These are phyloP conservation scores for Candida qinlingensis DNA, from an alignment of 805 yeast genomes.

Conservation along the genomic window DNA sequence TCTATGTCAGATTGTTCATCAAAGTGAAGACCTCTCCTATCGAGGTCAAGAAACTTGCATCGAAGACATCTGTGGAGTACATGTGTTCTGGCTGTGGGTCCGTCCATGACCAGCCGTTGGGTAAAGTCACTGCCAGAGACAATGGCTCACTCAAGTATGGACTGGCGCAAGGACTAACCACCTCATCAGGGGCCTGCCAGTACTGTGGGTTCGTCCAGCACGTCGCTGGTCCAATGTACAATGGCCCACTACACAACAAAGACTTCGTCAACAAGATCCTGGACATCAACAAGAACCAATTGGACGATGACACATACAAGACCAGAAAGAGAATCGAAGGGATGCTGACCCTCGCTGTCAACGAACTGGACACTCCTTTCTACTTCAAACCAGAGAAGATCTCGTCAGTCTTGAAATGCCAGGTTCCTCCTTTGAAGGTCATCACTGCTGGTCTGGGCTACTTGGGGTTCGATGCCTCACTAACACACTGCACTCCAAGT, in stretches of 20 bases:
- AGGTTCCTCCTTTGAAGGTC: slow-evolving; percentile 73
- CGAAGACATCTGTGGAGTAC: slow-evolving; percentile 71
- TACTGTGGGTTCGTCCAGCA: slow-evolving; percentile 69
- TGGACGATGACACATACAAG: slow-evolving; percentile 56
- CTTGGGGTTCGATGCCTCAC: slow-evolving; percentile 73
- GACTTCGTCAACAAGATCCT: slow-evolving; percentile 64
- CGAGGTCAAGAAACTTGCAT: slow-evolving; percentile 72
- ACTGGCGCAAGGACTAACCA: slow-evolving; percentile 52
- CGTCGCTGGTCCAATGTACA: slow-evolving; percentile 97
- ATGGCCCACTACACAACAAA: slow-evolving; percentile 65
- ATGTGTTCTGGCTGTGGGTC: slow-evolving; percentile 88
- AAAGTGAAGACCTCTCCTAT: slow-evolving; percentile 74
- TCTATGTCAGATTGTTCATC: slow-evolving; percentile 83
- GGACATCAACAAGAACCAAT: slow-evolving; percentile 40
- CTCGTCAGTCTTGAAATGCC: slow-evolving; percentile 70
- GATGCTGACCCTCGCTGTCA: slow-evolving; percentile 79
- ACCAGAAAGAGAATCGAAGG: slow-evolving; percentile 86
- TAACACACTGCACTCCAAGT: slow-evolving; percentile 85
- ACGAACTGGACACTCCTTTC: slow-evolving; percentile 71
- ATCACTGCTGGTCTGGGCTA: slow-evolving; percentile 80
- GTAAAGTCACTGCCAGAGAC: slow-evolving; percentile 45
- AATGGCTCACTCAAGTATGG: slow-evolving; percentile 48
- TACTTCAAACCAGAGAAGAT: slow-evolving; percentile 78
- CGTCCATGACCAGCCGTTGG: slow-evolving; percentile 65
- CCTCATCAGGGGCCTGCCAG: slow-evolving; percentile 50